These are phyloP conservation scores for Erucastrum elatum DNA, from an alignment of 345 rosid species.

Conservation along the genomic window DNA sequence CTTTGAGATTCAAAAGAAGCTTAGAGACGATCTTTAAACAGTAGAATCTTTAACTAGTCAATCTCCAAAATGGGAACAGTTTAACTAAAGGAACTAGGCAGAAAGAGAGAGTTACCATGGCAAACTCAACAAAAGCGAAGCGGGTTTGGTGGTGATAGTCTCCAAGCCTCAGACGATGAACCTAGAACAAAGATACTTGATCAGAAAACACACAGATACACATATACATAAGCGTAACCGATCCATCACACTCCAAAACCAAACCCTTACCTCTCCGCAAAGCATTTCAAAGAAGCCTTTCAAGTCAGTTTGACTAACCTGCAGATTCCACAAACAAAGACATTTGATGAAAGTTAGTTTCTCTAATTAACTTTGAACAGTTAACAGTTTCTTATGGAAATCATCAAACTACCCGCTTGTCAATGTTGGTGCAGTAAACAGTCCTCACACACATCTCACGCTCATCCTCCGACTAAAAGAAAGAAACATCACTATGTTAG, in stretches of 20 bases:
- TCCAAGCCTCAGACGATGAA: constrained; percentile 93
- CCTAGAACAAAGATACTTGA: constrained; percentile 44
- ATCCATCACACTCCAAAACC: not conserved
- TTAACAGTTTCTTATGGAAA: constrained; percentile 6
- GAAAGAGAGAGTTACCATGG: constrained; percentile 47
- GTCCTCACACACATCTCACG: constrained; percentile 99
- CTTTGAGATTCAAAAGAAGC: constrained; percentile 7
- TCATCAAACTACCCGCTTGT: constrained; percentile 62
- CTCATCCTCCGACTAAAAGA: constrained; percentile 86
- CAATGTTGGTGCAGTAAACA: constrained; percentile 94
- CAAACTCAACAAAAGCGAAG: constrained; percentile 92
- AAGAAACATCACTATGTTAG: constrained; percentile 5
- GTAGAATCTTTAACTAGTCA: constrained; percentile 1
- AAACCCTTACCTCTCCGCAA: constrained; percentile 81
- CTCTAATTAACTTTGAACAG: not conserved
- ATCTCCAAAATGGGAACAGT: constrained; percentile 2
- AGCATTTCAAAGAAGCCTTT: constrained; percentile 76
- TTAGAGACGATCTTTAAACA: not conserved
- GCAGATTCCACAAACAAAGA: constrained; percentile 26
- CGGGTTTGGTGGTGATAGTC: constrained; percentile 91
- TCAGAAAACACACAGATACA: not conserved
- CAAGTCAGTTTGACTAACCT: constrained; percentile 86
- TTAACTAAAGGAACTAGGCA: not conserved
- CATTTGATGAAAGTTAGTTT: not conserved
- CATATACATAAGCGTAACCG: not conserved